These are phyloP conservation scores for Solanum sparsipilum DNA, from an alignment of 257 asterid species.

Conservation along the genomic window DNA sequence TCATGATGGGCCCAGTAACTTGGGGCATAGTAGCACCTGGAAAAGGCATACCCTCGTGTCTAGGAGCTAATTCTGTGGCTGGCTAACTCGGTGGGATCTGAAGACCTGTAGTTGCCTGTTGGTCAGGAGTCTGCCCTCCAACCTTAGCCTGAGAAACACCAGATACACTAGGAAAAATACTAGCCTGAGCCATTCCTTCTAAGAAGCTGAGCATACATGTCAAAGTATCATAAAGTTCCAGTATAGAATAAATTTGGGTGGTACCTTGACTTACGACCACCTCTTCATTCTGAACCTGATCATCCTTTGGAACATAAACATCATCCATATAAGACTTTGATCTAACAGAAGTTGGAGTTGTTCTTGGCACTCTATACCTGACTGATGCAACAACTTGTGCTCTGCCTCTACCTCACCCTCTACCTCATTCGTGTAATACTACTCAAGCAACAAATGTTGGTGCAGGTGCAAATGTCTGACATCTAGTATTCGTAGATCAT, in stretches of 20 bases:
- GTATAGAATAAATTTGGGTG: background rate
- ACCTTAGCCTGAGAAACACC: background rate
- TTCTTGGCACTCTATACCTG: background rate
- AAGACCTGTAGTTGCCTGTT: background rate
- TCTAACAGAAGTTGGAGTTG: background rate
- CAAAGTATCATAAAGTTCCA: background rate
- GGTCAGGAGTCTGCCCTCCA: background rate
- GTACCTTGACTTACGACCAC: background rate
- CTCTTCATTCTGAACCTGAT: background rate
- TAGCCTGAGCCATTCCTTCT: background rate
- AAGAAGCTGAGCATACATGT: background rate
- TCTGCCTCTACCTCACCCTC: too few species aligned
- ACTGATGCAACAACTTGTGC: background rate
- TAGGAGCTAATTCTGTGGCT: background rate
- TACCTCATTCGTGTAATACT: too few species aligned
- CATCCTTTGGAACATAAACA: background rate
- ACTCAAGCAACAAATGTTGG: background rate
- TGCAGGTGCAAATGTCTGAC: background rate
- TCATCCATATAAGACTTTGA: background rate
- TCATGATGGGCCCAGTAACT: too few species aligned
- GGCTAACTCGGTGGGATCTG: background rate
- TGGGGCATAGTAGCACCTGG: too few species aligned
- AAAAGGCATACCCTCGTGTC: background rate
- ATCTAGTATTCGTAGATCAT: background rate
- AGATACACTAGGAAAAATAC: background rate